These are phyloP conservation scores for Grifola frondosa DNA, from an alignment of 1,284 basidiomycete species.

Conservation along the genomic window DNA sequence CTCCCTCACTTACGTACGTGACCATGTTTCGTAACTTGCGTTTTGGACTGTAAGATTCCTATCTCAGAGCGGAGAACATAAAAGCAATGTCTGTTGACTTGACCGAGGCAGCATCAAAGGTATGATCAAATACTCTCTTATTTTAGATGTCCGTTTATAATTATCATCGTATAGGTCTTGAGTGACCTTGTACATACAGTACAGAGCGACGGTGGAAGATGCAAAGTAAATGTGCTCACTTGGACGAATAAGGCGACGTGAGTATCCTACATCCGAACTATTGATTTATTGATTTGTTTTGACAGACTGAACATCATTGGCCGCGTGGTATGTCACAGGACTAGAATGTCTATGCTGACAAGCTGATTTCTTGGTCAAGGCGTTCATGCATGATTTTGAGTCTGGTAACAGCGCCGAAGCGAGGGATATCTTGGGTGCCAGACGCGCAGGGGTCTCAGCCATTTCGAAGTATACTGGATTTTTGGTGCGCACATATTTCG, in stretches of 20 bases:
- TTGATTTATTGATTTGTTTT: not conserved
- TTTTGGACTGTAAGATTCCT: not conserved
- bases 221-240: slow-evolving; percentile 19
- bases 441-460: slow-evolving; percentile 14
- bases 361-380: slow-evolving; percentile 1
- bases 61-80: slow-evolving; percentile 10
- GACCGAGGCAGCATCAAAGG: slow-evolving; percentile 13
- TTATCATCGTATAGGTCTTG: too few relatives aligned
- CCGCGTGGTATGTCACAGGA: slow-evolving; percentile 3
- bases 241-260: slow-evolving; percentile 22
- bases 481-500: not conserved
- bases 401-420: slow-evolving; percentile 25
- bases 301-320: slow-evolving; percentile 9
- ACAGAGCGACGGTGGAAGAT: not conserved
- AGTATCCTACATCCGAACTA: not conserved
- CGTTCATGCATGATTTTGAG: slow-evolving; percentile 27
- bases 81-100: slow-evolving; percentile 14
- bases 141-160: too few relatives aligned
- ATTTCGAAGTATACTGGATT: not conserved
- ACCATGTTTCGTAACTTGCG: too few relatives aligned
- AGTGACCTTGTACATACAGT: slow-evolving; percentile 1
- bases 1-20: slow-evolving; percentile 25
- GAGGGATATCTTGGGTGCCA: slow-evolving; percentile 15
- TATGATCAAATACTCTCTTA: slow-evolving; percentile 1
- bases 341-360: not conserved